Conservation (phyloP, 257 asterid genomes). For the Solanum gandarillasii region DNA sequence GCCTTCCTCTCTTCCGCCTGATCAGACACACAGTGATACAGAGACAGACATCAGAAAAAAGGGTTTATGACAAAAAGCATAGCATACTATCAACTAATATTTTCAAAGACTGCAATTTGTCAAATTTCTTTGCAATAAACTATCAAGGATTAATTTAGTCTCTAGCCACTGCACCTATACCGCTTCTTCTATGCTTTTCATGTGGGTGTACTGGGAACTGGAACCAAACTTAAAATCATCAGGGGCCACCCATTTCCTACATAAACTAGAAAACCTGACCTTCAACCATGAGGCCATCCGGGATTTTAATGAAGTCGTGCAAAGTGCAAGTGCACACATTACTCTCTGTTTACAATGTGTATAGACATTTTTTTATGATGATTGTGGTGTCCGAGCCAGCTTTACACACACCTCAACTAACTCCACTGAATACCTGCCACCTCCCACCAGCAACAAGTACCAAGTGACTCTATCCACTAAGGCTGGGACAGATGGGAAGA, state of each 20-base stretch:
- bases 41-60: neutral
- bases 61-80: neutral
- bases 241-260: neutral
- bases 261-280: neutral
- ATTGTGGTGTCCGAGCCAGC: neutral
- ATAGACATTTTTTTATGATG: neutral
- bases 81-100: neutral
- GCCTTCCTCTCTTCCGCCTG: conserved; percentile 67
- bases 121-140: neutral
- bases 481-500: neutral
- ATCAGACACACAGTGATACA: neutral
- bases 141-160: neutral
- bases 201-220: neutral
- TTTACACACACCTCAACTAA: neutral
- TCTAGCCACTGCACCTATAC: neutral
- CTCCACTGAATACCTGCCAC: neutral
- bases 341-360: neutral
- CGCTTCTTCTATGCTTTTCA: neutral
- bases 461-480: neutral
- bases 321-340: neutral
- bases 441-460: neutral
- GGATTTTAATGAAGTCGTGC: neutral
- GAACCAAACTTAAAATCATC: neutral
- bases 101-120: neutral
- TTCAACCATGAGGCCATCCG: neutral